Evolutionary conservation across 179 eudicot species (phyloP).

Genomic region (Silene noctiflora): DNA sequence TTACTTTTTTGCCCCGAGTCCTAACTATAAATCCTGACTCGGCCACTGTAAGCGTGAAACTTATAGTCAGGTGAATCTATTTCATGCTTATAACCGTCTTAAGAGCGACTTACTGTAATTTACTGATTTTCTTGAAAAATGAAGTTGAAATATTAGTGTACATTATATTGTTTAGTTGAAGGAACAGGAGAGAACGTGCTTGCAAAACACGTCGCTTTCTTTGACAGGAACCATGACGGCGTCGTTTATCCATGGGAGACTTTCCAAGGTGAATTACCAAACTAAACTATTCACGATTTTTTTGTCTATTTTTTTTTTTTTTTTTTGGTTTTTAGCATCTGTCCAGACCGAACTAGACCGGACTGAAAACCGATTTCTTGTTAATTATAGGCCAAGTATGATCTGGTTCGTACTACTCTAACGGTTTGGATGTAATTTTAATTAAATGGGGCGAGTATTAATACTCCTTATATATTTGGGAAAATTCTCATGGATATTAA

Average conservation of each 20-base stretch:
- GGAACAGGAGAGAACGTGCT: slow-evolving; percentile 42
- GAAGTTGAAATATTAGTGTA: neutral
- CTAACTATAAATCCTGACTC: too few relatives aligned
- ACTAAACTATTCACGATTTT: neutral
- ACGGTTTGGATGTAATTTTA: too few relatives aligned
- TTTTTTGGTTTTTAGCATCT: too few relatives aligned
- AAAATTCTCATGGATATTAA: too few relatives aligned
- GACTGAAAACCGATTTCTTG: neutral
- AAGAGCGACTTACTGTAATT: too few relatives aligned
- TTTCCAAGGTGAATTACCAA: slow-evolving; percentile 36
- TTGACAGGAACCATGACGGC: slow-evolving; percentile 57
- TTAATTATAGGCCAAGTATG: neutral
- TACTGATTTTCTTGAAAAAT: neutral
- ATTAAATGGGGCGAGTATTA: too few relatives aligned
- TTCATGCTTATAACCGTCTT: too few relatives aligned
- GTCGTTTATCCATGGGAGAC: slow-evolving; percentile 61
- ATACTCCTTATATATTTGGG: too few relatives aligned
- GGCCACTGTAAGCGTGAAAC: too few relatives aligned
- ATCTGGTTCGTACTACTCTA: neutral
- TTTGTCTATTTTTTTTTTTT: neutral
- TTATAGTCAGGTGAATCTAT: too few relatives aligned
- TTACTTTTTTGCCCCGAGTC: too few relatives aligned
- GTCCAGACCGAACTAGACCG: neutral
- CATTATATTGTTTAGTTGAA: slow-evolving; percentile 20
- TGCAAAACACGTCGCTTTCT: slow-evolving; percentile 53